These are phyloP conservation scores for Moniliophthora roreri DNA, from an alignment of 1,284 basidiomycete genomes.

Conservation along the genomic window DNA sequence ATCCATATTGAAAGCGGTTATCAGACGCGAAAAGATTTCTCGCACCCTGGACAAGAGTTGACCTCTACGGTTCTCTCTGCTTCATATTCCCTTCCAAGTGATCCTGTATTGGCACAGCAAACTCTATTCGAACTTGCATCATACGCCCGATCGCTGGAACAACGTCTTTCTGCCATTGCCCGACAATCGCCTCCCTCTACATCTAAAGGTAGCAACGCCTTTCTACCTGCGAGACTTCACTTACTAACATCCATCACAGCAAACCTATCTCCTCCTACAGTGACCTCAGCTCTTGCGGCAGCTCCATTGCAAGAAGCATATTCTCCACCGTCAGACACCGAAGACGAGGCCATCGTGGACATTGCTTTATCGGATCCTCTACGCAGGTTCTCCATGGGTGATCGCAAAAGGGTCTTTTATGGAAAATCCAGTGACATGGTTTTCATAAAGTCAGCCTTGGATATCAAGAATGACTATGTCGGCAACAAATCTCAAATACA, in stretches of 20 bases:
- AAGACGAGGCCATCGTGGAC: constrained; percentile 10
- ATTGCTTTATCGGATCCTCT: constrained; percentile 14
- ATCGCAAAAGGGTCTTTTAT: constrained; percentile 40
- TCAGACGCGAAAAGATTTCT: neutral
- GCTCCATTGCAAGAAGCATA: neutral
- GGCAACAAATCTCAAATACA: constrained; percentile 14
- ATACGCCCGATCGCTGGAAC: constrained; percentile 11
- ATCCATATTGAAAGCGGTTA: neutral
- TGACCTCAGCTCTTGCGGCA: neutral
- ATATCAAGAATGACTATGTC: constrained; percentile 45
- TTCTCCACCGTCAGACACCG: neutral
- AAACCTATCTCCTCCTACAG: neutral
- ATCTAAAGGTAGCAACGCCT: neutral
- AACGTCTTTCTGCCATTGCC: constrained; percentile 3
- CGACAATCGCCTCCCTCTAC: neutral
- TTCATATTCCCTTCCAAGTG: constrained; percentile 15
- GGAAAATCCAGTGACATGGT: constrained; percentile 54
- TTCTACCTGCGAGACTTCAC: neutral
- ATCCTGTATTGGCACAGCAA: constrained; percentile 1
- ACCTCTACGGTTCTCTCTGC: neutral
- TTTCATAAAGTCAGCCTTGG: constrained; percentile 48
- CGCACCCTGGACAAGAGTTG: neutral
- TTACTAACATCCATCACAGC: neutral
- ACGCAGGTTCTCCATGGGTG: constrained; percentile 18
- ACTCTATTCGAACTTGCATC: constrained; percentile 8